Conservation (phyloP, 441 rosid species). For the Croton setiger region DNA sequence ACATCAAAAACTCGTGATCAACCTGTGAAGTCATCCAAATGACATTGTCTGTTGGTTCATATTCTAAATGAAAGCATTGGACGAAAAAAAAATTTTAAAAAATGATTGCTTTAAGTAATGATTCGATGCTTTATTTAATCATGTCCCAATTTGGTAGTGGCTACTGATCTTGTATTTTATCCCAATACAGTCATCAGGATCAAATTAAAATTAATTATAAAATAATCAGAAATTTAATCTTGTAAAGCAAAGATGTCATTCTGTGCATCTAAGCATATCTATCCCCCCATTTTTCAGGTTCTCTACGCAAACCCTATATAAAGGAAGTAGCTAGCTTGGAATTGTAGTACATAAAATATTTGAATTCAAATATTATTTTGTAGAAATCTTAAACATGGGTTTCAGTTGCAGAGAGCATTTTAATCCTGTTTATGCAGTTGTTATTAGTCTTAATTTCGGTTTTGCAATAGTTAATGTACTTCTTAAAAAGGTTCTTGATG, state of each 20-base stretch:
- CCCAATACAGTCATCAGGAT: neutral
- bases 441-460: conserved; percentile 37
- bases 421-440: conserved; percentile 42
- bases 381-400: conserved; percentile 15
- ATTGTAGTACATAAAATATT: no score
- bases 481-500: conserved; percentile 48
- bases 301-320: conserved; percentile 7
- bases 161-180: neutral
- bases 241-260: conserved; percentile 18
- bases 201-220: neutral
- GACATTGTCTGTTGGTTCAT: neutral
- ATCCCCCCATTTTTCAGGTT: conserved; percentile 15
- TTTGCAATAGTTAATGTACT: conserved; percentile 54
- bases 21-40: conserved; percentile 3
- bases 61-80: conserved; percentile 3
- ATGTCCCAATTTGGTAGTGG: conserved; percentile 11
- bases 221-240: conserved; percentile 12
- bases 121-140: conserved; percentile 19
- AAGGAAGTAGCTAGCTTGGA: no score
- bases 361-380: no score
- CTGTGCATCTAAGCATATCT: conserved; percentile 18
- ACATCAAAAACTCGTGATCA: conserved; percentile 9
- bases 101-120: conserved; percentile 19
- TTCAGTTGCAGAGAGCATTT: conserved; percentile 28
- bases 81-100: neutral